Conservation (phyloP, 1,139 yeast species). For the Wickerhamomyces sp. region DNA sequence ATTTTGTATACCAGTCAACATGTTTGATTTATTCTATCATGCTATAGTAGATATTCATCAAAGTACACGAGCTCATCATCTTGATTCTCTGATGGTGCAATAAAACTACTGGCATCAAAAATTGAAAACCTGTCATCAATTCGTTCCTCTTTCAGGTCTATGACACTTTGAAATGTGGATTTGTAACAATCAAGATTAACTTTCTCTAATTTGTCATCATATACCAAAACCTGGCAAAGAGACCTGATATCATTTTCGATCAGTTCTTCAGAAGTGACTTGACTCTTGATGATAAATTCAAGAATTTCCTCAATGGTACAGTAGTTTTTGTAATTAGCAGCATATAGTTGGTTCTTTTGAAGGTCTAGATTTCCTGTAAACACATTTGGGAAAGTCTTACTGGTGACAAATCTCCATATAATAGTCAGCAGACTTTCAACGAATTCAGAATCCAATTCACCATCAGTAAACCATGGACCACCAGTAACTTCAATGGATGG, state of each 20-base stretch:
- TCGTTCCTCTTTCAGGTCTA: constrained; percentile 28
- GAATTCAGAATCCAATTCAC: constrained; percentile 90
- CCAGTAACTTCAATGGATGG: constrained; percentile 97
- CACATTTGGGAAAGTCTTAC: constrained; percentile 70
- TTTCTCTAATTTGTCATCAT: constrained; percentile 79
- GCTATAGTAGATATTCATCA: constrained; percentile 33
- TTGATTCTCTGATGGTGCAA: constrained; percentile 26
- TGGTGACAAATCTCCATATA: constrained; percentile 81
- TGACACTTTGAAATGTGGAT: constrained; percentile 49
- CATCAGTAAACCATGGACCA: constrained; percentile 98
- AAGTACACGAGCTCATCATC: constrained; percentile 33
- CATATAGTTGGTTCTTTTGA: constrained; percentile 32
- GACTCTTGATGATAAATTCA: constrained; percentile 67
- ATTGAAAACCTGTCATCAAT: constrained; percentile 31
- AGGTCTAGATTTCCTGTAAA: constrained; percentile 34
- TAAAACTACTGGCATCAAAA: constrained; percentile 28
- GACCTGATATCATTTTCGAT: constrained; percentile 70
- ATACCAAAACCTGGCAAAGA: constrained; percentile 81
- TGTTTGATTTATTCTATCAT: too few species aligned
- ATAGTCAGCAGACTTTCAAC: constrained; percentile 79
- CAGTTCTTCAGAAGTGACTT: constrained; percentile 79
- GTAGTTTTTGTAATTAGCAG: constrained; percentile 54
- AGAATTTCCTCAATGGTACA: constrained; percentile 70
- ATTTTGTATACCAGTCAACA: neutral
- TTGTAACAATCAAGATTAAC: constrained; percentile 50